A percentile compares a stretch with the other conserved stretches of the same genome.
Conservation (phyloP, 148 eudicot species). For the Fagopyrum homotropicum region DNA sequence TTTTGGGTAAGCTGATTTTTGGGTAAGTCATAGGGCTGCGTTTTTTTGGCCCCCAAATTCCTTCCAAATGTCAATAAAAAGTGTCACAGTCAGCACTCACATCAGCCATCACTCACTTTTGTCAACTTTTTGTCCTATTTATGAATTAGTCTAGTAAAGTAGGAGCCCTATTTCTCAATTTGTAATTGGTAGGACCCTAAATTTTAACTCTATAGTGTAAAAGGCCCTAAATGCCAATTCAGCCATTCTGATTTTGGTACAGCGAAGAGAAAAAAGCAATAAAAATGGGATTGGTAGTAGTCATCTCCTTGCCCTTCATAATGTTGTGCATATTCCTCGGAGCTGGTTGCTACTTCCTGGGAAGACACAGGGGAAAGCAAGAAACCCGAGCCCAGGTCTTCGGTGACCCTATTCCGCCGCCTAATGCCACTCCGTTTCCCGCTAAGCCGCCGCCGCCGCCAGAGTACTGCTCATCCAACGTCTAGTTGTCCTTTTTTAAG, state of each 20-base stretch:
- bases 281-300: constrained; percentile 33
- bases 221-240: too few relatives aligned
- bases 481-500: not conserved
- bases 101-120: too few relatives aligned
- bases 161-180: too few relatives aligned
- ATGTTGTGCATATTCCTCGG: constrained; percentile 28
- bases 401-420: constrained; percentile 38
- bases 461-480: not conserved
- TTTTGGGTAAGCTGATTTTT: too few relatives aligned
- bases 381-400: constrained; percentile 30
- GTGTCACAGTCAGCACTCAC: too few relatives aligned
- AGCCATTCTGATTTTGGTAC: not conserved
- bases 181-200: too few relatives aligned
- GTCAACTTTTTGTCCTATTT: too few relatives aligned
- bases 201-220: too few relatives aligned
- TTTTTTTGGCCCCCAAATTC: too few relatives aligned
- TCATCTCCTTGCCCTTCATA: constrained; percentile 36
- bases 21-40: too few relatives aligned
- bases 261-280: not conserved
- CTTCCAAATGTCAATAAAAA: too few relatives aligned
- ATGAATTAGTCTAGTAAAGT: too few relatives aligned
- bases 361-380: constrained; percentile 30
- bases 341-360: constrained; percentile 37
- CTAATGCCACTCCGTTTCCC: constrained; percentile 10
- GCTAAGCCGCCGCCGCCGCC: not conserved